These are phyloP conservation scores for Phaeophleospora eucalypticola DNA, from an alignment of 2,329 filamentous ascomycete genomes.

Conservation along the genomic window DNA sequence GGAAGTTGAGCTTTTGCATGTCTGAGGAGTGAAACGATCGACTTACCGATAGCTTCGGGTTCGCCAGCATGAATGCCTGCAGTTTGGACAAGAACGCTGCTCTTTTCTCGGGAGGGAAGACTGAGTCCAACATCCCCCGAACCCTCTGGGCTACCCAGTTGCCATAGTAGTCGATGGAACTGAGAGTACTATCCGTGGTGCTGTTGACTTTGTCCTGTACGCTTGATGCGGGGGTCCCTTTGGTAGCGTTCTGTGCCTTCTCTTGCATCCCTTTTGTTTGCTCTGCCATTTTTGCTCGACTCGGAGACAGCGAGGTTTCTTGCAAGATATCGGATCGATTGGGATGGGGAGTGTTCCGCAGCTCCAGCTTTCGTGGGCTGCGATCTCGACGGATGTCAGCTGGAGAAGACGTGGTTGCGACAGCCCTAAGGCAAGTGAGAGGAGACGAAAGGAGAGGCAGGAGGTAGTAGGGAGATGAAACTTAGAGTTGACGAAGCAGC, in stretches of 20 bases:
- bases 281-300: constrained; percentile 23
- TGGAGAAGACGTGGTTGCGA: constrained; percentile 18
- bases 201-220: constrained; percentile 25
- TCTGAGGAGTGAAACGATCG: no score
- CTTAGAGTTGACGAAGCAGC: neutral
- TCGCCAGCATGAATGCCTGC: constrained; percentile 55
- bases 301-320: constrained; percentile 21
- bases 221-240: constrained; percentile 17
- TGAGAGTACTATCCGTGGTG: constrained; percentile 26
- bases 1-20: constrained; percentile 16
- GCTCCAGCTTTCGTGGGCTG: constrained; percentile 28
- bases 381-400: constrained; percentile 11
- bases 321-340: constrained; percentile 24
- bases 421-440: neutral
- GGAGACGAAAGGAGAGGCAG: neutral
- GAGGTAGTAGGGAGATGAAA: neutral
- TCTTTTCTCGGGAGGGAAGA: constrained; percentile 59
- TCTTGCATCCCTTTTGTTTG: constrained; percentile 20
- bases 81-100: constrained; percentile 53
- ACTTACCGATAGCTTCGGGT: constrained; percentile 67
- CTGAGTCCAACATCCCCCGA: constrained; percentile 43
- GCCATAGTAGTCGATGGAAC: constrained; percentile 28
- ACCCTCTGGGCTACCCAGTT: constrained; percentile 27
- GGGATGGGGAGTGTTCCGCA: constrained; percentile 20
- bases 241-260: constrained; percentile 19